Conservation (phyloP, 208 protist species). For the Porcisia hertigi region DNA sequence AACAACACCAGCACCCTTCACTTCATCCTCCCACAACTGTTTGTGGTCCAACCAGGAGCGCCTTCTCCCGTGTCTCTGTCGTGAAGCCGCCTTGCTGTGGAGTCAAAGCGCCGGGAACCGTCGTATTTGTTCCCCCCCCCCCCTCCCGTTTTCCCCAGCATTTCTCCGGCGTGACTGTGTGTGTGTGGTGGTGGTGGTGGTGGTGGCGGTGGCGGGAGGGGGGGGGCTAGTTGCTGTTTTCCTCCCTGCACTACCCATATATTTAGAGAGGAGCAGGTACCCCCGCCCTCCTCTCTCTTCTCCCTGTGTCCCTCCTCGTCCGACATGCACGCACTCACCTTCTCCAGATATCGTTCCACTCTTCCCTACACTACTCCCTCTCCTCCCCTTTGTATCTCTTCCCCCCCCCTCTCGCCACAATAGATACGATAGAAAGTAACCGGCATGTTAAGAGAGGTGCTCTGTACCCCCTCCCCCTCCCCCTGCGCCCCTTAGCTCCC, state of each 20-base stretch:
- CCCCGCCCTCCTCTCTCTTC: background rate
- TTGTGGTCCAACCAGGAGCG: too few relatives aligned
- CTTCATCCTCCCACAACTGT: background rate
- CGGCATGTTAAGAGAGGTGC: background rate
- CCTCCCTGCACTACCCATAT: background rate
- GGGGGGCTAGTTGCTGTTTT: background rate
- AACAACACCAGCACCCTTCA: background rate
- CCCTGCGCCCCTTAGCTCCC: too few relatives aligned
- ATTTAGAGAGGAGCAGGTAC: background rate
- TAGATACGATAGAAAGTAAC: background rate
- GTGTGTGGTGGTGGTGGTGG: too few relatives aligned
- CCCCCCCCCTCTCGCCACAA: background rate
- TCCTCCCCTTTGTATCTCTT: background rate
- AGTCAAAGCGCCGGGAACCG: too few relatives aligned
- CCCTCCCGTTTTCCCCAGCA: too few relatives aligned
- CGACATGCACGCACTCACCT: too few relatives aligned
- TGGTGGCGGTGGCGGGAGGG: too few relatives aligned
- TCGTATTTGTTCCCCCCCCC: too few relatives aligned
- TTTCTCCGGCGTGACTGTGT: background rate
- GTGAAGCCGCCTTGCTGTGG: too few relatives aligned
- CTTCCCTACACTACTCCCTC: background rate
- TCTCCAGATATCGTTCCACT: too few relatives aligned
- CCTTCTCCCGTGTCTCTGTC: too few relatives aligned
- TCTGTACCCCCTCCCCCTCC: background rate
- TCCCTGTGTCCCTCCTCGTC: background rate